Base-by-base conservation (phyloP, 768 basidiomycete genomes). In the Serendipita sp. region DNA sequence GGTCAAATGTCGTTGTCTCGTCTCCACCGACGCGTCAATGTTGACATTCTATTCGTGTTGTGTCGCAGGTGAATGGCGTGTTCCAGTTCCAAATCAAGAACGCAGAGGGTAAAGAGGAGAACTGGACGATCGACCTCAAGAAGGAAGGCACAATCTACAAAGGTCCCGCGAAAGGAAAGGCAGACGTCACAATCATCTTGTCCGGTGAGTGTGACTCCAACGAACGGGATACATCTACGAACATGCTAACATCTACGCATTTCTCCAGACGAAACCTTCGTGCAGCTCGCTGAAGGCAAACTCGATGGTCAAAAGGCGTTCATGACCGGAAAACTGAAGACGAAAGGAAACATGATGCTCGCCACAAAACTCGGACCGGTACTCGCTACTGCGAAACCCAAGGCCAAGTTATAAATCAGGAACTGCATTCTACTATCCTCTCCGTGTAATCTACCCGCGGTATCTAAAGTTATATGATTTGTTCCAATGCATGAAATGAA, bases 71-170 rank as follows among this genome's bases (percentile, higher is more conserved):
- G 60, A 91, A 88, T 69, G 91, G 88, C 66, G 82, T 94, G 71
- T 93, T 96, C 72, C 86, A 92, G 73, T 77, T 96, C 45, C 81
- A 83, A 62, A 80, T 95, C 68, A 82, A 84, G 72, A 91, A 92
- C 71, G 79, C 74, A 33, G 77, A 80, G 15, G 86, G 86, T 65
- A 78, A 87, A 73, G 83, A 83, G 66, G 87, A 77, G 18, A 79
- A 79, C 50, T 96, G 91, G 91, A 93, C 91, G 4, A 90, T 97
- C 69, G 94, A 97, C 78, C 70, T 95, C 71, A 96, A 97, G 81
- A 86, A 86, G 76, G 79, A 80, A 13, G 90, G 88, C 10, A 75
- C 79, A 23, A 80, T 93, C 31, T 85, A 83, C 79, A 85, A 86
- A 74, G 91, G 91, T 44, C 74, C 75, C 10, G 81, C 83, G 8